Conservation (phyloP, 345 rosid genomes). For the Syzygium grande region DNA sequence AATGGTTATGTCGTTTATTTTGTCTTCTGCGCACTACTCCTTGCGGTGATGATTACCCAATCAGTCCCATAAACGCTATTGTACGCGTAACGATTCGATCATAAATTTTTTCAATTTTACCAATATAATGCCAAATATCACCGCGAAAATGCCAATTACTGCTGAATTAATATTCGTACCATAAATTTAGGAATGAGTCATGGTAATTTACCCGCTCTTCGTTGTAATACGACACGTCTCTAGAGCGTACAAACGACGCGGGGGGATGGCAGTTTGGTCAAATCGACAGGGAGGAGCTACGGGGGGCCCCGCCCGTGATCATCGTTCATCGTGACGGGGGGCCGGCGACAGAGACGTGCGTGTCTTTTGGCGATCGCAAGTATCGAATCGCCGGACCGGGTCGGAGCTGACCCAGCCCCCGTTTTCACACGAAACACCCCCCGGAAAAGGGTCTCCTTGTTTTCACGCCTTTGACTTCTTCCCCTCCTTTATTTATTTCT, state of each 20-base stretch:
- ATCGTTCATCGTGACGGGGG: not conserved
- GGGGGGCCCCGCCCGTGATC: not conserved
- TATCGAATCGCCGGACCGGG: not conserved
- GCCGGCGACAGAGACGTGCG: not conserved
- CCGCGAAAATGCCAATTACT: too few relatives aligned
- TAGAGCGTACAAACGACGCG: not conserved
- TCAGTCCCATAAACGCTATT: accelerated
- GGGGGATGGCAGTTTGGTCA: not conserved
- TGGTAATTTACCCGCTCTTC: not conserved
- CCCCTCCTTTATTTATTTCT: not conserved
- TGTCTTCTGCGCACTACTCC: not conserved
- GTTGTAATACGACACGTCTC: not conserved
- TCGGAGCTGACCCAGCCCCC: not conserved
- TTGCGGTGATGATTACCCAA: accelerated
- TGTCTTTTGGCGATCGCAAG: not conserved
- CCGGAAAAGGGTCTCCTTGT: not conserved
- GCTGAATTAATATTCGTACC: not conserved
- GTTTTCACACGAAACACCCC: not conserved
- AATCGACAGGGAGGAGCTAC: not conserved
- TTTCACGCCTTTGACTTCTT: constrained; percentile 12
- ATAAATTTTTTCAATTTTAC: not conserved
- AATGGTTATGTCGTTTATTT: not conserved
- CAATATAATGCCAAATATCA: accelerated
- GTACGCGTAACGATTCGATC: accelerated
- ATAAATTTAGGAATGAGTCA: not conserved